Conservation (phyloP, 257 asterid genomes). For the Nicotiana undulata region DNA sequence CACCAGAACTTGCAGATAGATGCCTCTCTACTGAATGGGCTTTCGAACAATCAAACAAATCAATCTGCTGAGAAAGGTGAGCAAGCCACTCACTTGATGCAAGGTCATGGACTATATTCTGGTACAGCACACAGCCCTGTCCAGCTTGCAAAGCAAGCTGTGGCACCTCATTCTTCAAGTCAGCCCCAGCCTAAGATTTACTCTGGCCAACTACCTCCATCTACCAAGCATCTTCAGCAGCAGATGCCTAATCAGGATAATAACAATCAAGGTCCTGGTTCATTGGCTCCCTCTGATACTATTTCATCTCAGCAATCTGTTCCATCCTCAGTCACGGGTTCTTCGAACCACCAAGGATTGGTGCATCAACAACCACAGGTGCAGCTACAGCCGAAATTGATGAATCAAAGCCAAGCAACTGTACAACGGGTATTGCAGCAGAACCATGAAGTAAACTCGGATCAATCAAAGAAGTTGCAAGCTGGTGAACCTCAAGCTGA, state of each 20-base stretch:
- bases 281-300: slow-evolving; percentile 38
- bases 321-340: slow-evolving; percentile 29
- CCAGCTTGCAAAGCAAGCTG: slow-evolving; percentile 37
- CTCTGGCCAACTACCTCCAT: slow-evolving; percentile 40
- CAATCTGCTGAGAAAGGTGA: slow-evolving; percentile 45
- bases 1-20: slow-evolving; percentile 52
- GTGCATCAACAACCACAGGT: slow-evolving; percentile 16
- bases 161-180: slow-evolving; percentile 45
- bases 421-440: slow-evolving; percentile 39
- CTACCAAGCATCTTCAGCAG: slow-evolving; percentile 43
- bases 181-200: slow-evolving; percentile 53
- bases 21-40: slow-evolving; percentile 45
- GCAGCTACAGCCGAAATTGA: slow-evolving; percentile 43
- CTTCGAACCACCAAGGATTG: slow-evolving; percentile 36
- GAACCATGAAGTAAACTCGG: slow-evolving; percentile 38
- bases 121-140: slow-evolving; percentile 34
- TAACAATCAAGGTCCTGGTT: slow-evolving; percentile 38
- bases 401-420: slow-evolving; percentile 41
- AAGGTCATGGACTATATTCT: slow-evolving; percentile 39
- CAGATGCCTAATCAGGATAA: slow-evolving; percentile 35
- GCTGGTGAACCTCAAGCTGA: slow-evolving; percentile 41
- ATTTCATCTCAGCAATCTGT: slow-evolving; percentile 41
- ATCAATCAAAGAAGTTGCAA: slow-evolving; percentile 33
- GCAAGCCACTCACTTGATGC: slow-evolving; percentile 35
- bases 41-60: slow-evolving; percentile 42